These are phyloP conservation scores for Neurospora sp. DNA, from an alignment of 495 filamentous ascomycete species.

Conservation along the genomic window DNA sequence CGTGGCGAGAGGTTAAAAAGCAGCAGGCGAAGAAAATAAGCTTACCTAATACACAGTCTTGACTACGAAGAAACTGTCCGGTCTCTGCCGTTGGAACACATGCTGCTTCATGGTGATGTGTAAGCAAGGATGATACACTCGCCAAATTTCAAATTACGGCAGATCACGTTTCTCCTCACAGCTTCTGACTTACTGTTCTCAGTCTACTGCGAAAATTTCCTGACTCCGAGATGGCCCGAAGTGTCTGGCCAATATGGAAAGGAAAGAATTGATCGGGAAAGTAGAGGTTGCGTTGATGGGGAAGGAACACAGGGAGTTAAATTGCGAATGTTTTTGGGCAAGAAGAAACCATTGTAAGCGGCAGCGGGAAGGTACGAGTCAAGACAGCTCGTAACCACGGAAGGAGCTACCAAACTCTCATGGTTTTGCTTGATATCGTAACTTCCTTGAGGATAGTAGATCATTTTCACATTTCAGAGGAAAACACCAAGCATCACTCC, in stretches of 20 bases:
- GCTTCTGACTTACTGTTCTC: background rate
- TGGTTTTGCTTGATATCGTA: background rate
- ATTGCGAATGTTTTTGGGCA: too few species aligned
- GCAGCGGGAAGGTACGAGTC: background rate
- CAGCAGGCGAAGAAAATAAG: background rate
- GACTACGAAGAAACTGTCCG: background rate
- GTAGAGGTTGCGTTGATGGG: background rate
- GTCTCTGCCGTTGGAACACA: background rate
- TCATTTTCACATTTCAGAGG: background rate
- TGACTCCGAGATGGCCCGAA: background rate
- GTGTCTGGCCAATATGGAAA: background rate
- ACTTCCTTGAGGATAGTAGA: background rate
- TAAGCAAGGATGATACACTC: background rate
- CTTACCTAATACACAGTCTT: background rate
- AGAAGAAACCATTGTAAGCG: background rate
- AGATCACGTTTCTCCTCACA: background rate
- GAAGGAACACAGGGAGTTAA: background rate
- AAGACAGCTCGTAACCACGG: too few species aligned
- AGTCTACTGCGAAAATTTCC: background rate
- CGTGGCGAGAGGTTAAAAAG: background rate
- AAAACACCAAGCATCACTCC: too few species aligned
- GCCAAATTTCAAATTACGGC: background rate
- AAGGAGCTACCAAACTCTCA: background rate
- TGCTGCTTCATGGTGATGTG: background rate
- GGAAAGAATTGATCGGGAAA: background rate